Evolutionary conservation across 257 asterid species (phyloP), one percentile per base, ranked within the genome.

Genomic region (Solanum bulbocastanum): DNA sequence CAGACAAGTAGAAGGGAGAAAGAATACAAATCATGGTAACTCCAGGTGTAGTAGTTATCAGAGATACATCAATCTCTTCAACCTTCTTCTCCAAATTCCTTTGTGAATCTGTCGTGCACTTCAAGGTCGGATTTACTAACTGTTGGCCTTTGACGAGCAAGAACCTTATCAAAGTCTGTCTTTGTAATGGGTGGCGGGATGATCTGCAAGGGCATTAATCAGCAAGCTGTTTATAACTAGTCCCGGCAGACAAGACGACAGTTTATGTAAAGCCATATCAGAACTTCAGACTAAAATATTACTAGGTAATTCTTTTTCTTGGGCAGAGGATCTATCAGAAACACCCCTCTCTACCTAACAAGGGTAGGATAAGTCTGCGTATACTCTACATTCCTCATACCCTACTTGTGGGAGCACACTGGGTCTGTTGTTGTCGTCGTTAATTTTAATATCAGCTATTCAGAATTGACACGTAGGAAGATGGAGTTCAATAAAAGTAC

Each of bases 71-170:
- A 22, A 49, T 71, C 84, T 87, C 89, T 69, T 96, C 73, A 97
- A 56, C 99, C 99, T 93, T 97, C 99, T 92, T 97, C 99, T 22
- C 99, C 99, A 13, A 96, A 96, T 91, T 97, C 99, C 91, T 89
- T 89, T 75, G 99, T 96, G 92, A 96, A 97, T 92, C 96, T 92
- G 93, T 96, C 98, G 6, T 97, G 99, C 90, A 96, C 96, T 20
- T 95, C 96, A 52, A 97, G 99, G 89, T 97, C 99, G 4, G 94
- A 10, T 92, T 96, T 96, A 94, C 99, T 97, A 65, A 97, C 98
- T 12, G 99, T 97, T 71, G 99, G 99, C 87, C 90, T 92, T 84
- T 97, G 99, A 88, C 98, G 93, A 9, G 97, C 95, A 8, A 96
- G 94, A 84, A 97, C 99, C 93, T 97, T 97, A 71, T 96, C 98